Percentiles rank a stretch among this genome's conserved stretches.
phyloP scores from a whole-genome alignment of 805 yeast species.

The Candida khao-thaluensis region DNA sequence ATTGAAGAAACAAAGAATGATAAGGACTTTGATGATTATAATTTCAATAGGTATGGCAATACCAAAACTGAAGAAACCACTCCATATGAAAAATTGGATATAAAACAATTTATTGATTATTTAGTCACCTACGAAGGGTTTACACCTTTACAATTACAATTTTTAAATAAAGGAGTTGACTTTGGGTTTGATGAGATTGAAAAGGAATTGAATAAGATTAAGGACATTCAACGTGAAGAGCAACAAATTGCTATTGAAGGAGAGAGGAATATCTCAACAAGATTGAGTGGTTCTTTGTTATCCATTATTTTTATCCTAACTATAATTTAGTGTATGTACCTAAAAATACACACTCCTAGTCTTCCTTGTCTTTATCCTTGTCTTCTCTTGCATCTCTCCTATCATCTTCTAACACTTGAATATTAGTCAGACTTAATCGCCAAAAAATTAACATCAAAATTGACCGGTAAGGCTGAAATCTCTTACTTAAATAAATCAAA shows the following conservation, averaged over 20 bases:
- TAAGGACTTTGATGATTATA: constrained; percentile 16
- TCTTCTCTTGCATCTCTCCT: not conserved
- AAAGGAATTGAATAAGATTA: constrained; percentile 32
- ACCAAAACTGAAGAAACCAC: not conserved
- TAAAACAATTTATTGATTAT: constrained; percentile 31
- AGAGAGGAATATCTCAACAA: constrained; percentile 15
- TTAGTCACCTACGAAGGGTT: constrained; percentile 31
- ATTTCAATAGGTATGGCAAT: constrained; percentile 15
- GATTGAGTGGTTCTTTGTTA: not conserved
- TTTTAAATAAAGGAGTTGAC: constrained; percentile 29
- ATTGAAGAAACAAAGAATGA: constrained; percentile 16
- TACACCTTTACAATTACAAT: constrained; percentile 23
- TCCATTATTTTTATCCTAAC: no score
- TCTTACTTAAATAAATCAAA: constrained; percentile 52
- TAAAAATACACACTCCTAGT: no score
- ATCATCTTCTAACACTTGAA: constrained; percentile 41
- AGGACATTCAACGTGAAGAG: constrained; percentile 16
- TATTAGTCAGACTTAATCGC: constrained; percentile 62
- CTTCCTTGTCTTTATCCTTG: not conserved
- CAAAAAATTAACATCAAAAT: constrained; percentile 71
- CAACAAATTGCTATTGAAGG: constrained; percentile 31
- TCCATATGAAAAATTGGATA: constrained; percentile 18
- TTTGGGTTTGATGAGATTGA: constrained; percentile 41
- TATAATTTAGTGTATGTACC: no score
- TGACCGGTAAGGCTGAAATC: constrained; percentile 64